Base-by-base conservation (phyloP, 768 basidiomycete genomes). In the Tricholoma saponaceum region DNA sequence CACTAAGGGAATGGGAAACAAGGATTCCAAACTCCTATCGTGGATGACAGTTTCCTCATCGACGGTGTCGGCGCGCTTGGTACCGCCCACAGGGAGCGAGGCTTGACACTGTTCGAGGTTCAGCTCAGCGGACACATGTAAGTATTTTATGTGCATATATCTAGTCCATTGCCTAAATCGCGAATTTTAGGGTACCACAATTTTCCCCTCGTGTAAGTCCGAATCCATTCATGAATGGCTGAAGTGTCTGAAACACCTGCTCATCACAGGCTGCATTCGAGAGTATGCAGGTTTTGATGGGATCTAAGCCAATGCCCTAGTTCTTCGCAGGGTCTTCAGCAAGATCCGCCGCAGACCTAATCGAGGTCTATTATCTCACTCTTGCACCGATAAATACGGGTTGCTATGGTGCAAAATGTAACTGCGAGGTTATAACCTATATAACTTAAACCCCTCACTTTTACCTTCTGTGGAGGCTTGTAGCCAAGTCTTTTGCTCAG, bases 91-190 rank as follows among this genome's bases (percentile, higher is more conserved):
- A 72, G 76, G 14, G 90, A 91, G 64, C 82, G 89, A 37, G 82
- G 83, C 12, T 67, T 90, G 62, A 84, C 87, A 0, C 90, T 84
- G 60, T 74, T 78, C 28, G 89, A 92, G 64, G 81, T 92, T 20
- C 75, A 63, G 22, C 77, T 89, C 6, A 84, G 83, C 60, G 90
- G 89, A 16, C 89, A 91, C 61, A 90, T 90, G 88, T 85, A 63
- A 59, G 72, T 69, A 22, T 16, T 20, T 33, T 44, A 54, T 56
- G 13, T 20, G 25, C 16, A 47, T 30, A 14, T 22, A 37, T 25
- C 51, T 28, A 55, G 30, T 14, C 64, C 30, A 33, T 26, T 23
- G 51, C 14, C 22, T 52, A 5, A 35, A 57, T 52, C 16, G 37
- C 44, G 18, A 49, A 51, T 7, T 33, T 8, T 51, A 85, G 84